Base-by-base conservation (phyloP, 495 filamentous ascomycete species). In the Penicillium riverlandense region DNA sequence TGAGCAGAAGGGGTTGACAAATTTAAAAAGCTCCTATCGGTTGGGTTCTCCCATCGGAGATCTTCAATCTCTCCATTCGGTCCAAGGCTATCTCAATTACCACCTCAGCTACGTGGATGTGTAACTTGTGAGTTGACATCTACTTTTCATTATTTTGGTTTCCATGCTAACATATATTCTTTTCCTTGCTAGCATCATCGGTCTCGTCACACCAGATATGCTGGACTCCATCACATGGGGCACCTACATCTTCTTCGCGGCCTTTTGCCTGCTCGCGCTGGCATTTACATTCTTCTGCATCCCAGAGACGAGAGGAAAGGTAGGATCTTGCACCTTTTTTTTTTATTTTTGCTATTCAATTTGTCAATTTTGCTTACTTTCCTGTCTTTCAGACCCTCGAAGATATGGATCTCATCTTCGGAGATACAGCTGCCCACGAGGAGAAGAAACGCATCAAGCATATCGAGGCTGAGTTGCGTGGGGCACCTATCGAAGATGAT, bases 221-320 rank as follows among this genome's bases (percentile, higher is more conserved):
- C 73, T 92, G 10, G 66, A 70, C 13, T 56, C 67, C 32, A 83
- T 89, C 49, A 74, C 76, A 3, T 90, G 83, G 64, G 86, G 86
- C 45, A 88, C 86, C 8, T 90, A 86, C 52, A 80, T 90, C 46
- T 76, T 91, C 54, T 91, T 91, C 53, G 86, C 84, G 0, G 50
- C 82, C 7, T 67, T 90, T 42, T 86, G 80, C 45, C 79, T 81
- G 43, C 49, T 83, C 7, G 85, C 83, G 57, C 76, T 61, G 39
- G 74, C 36, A 53, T 82, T 79, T 48, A 73, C 74, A 12, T 68
- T 59, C 66, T 77, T 83, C 52, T 76, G 64, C 13, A 73, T 85
- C 8, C 82, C 80, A 1, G 83, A 86, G 63, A 86, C 81, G 0
- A 73, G 73, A 1, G 67, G 64, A 37, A 69, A 69, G 64, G 63